phyloP scores from a whole-genome alignment of 139 green algal genomes.

The Pseudopediastrum boryanum region DNA sequence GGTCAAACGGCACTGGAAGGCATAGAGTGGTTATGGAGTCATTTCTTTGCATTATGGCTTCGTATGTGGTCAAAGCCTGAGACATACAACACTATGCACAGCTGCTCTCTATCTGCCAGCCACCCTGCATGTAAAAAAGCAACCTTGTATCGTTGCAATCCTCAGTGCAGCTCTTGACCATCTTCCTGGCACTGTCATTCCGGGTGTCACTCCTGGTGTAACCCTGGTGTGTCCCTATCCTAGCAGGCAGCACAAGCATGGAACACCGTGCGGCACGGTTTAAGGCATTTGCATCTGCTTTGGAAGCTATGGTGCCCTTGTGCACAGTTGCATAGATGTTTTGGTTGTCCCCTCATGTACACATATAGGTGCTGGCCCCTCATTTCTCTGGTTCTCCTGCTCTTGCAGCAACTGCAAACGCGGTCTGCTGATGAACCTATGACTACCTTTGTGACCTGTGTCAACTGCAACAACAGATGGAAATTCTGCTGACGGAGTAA shows the following conservation, averaged over 20 bases:
- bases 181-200: too few relatives aligned
- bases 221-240: too few relatives aligned
- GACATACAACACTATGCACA: too few relatives aligned
- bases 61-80: too few relatives aligned
- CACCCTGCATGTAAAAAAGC: too few relatives aligned
- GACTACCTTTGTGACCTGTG: constrained; percentile 88
- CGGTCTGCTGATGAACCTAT: constrained; percentile 81
- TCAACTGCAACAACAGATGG: constrained; percentile 87
- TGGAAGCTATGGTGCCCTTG: not conserved
- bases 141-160: too few relatives aligned
- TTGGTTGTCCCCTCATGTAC: not conserved
- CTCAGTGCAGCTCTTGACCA: too few relatives aligned
- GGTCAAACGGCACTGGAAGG: too few relatives aligned
- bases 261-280: not conserved
- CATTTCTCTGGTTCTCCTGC: not conserved
- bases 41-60: too few relatives aligned
- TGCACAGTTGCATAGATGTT: not conserved
- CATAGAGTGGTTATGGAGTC: too few relatives aligned
- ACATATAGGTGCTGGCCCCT: not conserved
- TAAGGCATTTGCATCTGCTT: not conserved
- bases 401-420: constrained; percentile 73
- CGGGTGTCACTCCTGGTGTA: too few relatives aligned
- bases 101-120: too few relatives aligned
- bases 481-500: constrained; percentile 93
- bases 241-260: not conserved